Percentiles rank a stretch among this genome's conserved stretches.
Conservation (phyloP, 805 yeast genomes). For the Candida golubevii region DNA sequence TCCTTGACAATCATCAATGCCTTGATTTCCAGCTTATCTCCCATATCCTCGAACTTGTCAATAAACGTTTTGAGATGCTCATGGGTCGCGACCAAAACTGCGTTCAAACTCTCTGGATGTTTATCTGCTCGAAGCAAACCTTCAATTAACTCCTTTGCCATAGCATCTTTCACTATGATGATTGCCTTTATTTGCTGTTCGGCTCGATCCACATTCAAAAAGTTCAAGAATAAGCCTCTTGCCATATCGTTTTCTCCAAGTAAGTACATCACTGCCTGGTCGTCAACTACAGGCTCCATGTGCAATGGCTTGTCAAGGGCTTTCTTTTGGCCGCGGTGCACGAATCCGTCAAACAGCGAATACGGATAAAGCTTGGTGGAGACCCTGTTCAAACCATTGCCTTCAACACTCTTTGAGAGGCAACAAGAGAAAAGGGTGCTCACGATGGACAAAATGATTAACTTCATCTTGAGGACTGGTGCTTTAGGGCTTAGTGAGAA, state of each 20-base stretch:
- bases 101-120: background rate
- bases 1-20: constrained; percentile 4
- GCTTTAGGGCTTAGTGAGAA: background rate
- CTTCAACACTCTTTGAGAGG: no score
- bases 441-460: background rate
- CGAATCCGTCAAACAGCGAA: no score
- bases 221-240: no score
- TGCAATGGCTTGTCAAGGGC: no score
- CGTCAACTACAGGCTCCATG: no score
- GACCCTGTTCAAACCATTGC: no score
- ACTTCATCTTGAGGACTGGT: background rate
- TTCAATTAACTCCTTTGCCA: background rate
- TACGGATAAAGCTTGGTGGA: no score
- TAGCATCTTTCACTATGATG: background rate
- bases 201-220: no score
- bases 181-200: background rate
- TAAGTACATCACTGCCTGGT: no score
- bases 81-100: background rate
- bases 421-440: background rate
- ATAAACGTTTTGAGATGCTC: background rate
- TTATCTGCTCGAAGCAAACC: background rate
- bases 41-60: background rate
- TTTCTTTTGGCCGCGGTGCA: no score
- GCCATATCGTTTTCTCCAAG: no score
- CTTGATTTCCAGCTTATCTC: background rate